phyloP scores from a whole-genome alignment of 1,139 yeast species.

The Sugiyamaella castrensis region DNA sequence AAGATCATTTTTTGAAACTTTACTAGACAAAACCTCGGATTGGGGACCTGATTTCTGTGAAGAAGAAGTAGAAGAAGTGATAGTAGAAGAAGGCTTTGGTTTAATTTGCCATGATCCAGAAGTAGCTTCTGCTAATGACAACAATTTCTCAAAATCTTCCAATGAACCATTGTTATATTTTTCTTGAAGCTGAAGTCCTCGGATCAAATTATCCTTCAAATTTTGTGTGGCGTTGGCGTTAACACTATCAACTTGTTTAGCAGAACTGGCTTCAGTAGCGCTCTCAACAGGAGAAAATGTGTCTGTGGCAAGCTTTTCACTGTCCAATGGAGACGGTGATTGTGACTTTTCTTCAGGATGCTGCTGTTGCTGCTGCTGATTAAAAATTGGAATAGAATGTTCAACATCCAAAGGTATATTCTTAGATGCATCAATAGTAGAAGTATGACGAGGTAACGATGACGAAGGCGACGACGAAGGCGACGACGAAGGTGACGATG shows the following conservation, averaged over 20 bases:
- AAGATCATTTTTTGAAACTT: conserved; percentile 16
- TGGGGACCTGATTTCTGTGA: neutral
- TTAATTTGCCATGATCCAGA: neutral
- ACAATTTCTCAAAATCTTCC: conserved; percentile 22
- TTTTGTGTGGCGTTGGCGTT: conserved; percentile 9
- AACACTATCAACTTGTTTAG: conserved; percentile 9
- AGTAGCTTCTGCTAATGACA: conserved; percentile 18
- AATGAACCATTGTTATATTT: conserved; percentile 17
- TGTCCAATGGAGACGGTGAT: neutral
- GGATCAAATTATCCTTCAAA: conserved; percentile 12
- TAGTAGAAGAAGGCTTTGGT: conserved; percentile 6
- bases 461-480: neutral
- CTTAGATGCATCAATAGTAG: conserved; percentile 1
- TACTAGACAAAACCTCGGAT: conserved; percentile 1
- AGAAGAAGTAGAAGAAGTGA: neutral
- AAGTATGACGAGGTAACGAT: conserved; percentile 1
- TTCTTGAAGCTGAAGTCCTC: conserved; percentile 14
- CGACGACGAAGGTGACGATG: too few species aligned
- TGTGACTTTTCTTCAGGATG: neutral
- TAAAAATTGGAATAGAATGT: neutral
- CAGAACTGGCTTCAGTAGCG: neutral
- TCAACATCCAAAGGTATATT: neutral
- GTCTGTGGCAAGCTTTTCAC: conserved; percentile 2
- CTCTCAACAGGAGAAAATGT: conserved; percentile 6
- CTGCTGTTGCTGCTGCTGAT: too few species aligned